Evolutionary conservation across 1,284 basidiomycete genomes (phyloP), one percentile per base, ranked within the genome.

Genomic region (Lentinus polychrous): DNA sequence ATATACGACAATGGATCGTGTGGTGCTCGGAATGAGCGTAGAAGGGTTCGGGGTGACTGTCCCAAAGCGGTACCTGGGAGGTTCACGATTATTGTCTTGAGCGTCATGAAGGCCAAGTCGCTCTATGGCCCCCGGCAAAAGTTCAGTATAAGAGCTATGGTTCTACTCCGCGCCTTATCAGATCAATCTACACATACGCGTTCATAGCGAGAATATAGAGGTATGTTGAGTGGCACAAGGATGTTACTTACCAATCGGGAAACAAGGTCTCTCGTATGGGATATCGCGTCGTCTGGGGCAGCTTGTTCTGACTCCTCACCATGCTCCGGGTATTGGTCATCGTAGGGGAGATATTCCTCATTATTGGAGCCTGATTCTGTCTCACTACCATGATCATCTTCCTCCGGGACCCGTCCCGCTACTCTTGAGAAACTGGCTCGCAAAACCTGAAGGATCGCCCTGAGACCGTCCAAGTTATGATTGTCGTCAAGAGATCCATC

Each of bases 381-480:
- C 8, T 18, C 15, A 14, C 14, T 15, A 22, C 34, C 44, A 20
- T 32, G 11, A 43, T 18, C 24, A 15, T 33, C 42, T 23, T 42
- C 20, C 6, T 45, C 49, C 23, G 34, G 27, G 11, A n/a, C 18
- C 24, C 34, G 18, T 48, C 48, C 41, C 43, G 43, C 54, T 53
- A 48, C 58, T 57, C 52, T 58, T 52, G n/a, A 66, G 44, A 10
- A 51, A 52, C 2, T 63, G 20, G 62, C 66, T 23, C 61, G 57
- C 49, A 69, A 60, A 34, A 58, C 63, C 39, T 62, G 59, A 11
- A 67, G 57, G 8, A 65, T 61, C 5, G 58, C 57, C 41, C 57
- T 60, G 34, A 67, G 48, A 43, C 64, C 64, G 17, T 59, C 62
- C 56, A 35, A 59, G 56, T 17, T 63, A 60, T 42, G 54, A 56